phyloP scores from a whole-genome alignment of 1,139 yeast species.

The Kurtzmaniella quercitrusa region DNA sequence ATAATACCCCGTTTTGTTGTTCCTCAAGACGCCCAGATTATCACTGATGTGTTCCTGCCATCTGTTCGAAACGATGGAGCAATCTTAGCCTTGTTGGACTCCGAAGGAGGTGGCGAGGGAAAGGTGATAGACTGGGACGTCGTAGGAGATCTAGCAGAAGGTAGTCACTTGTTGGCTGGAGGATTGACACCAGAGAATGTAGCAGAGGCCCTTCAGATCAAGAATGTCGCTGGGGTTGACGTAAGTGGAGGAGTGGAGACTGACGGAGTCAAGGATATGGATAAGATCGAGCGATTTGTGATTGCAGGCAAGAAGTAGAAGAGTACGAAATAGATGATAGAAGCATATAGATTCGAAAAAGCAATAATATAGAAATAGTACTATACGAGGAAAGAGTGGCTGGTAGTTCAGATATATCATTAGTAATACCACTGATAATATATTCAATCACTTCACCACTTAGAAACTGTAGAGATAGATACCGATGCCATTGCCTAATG shows the following conservation, averaged over 20 bases:
- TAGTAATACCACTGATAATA: too few relatives aligned
- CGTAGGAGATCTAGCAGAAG: constrained; percentile 28
- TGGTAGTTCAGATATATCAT: too few relatives aligned
- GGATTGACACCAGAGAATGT: constrained; percentile 81
- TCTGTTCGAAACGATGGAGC: constrained; percentile 21
- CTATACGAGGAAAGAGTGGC: too few relatives aligned
- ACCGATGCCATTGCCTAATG: too few relatives aligned
- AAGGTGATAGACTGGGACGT: constrained; percentile 64
- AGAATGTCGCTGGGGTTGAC: constrained; percentile 78
- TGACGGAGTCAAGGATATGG: constrained; percentile 62
- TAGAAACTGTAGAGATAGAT: too few relatives aligned
- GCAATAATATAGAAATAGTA: too few relatives aligned
- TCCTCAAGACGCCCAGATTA: constrained; percentile 44
- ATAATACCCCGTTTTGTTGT: constrained; percentile 68
- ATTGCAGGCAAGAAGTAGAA: constrained; percentile 24
- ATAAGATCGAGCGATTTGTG: constrained; percentile 58
- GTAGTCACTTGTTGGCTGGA: constrained; percentile 75
- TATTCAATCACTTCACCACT: too few relatives aligned
- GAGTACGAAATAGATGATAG: too few relatives aligned
- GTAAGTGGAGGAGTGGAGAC: constrained; percentile 95
- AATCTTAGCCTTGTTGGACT: constrained; percentile 66
- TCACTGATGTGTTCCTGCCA: constrained; percentile 17
- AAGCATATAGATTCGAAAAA: too few relatives aligned
- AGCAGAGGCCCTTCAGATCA: constrained; percentile 36
- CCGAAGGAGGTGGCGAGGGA: constrained; percentile 93